Conservation (phyloP, 441 rosid genomes). For the Eugenia klotzschiana region DNA sequence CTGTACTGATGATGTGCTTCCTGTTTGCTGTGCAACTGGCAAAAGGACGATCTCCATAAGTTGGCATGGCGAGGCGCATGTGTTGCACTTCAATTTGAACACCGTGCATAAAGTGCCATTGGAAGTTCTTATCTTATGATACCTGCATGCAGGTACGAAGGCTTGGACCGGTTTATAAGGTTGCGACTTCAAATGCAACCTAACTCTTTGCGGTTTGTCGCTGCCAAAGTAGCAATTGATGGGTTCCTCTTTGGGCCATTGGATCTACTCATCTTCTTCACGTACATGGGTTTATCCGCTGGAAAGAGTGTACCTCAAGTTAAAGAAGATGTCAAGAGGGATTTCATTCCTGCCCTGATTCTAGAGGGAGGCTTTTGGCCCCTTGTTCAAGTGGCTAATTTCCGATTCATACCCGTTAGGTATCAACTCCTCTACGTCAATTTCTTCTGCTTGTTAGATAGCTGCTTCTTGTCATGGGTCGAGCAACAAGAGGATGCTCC, state of each 20-base stretch:
- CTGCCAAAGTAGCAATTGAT: slow-evolving; percentile 81
- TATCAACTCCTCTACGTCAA: slow-evolving; percentile 94
- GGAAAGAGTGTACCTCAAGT: slow-evolving; percentile 64
- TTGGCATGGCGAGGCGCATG: neutral
- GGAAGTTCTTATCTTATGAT: neutral
- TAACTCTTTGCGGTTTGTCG: slow-evolving; percentile 56
- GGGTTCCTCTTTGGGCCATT: slow-evolving; percentile 78
- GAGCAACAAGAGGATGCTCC: slow-evolving; percentile 95
- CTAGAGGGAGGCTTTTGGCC: slow-evolving; percentile 93
- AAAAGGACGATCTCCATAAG: neutral
- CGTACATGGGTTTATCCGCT: slow-evolving; percentile 76
- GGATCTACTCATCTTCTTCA: slow-evolving; percentile 74
- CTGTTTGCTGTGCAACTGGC: neutral
- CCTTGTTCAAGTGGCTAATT: slow-evolving; percentile 73
- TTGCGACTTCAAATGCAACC: slow-evolving; percentile 53
- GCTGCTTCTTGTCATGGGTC: slow-evolving; percentile 79
- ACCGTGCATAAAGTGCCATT: rapidly evolving
- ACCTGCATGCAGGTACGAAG: slow-evolving; percentile 52
- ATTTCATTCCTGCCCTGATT: slow-evolving; percentile 80
- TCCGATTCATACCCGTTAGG: slow-evolving; percentile 73
- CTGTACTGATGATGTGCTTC: neutral
- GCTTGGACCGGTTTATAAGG: slow-evolving; percentile 65
- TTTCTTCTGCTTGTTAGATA: slow-evolving; percentile 82
- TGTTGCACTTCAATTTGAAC: neutral
- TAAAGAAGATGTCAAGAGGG: slow-evolving; percentile 82